phyloP scores from a whole-genome alignment of 2,329 filamentous ascomycete species.

The Colletotrichum tropicale region DNA sequence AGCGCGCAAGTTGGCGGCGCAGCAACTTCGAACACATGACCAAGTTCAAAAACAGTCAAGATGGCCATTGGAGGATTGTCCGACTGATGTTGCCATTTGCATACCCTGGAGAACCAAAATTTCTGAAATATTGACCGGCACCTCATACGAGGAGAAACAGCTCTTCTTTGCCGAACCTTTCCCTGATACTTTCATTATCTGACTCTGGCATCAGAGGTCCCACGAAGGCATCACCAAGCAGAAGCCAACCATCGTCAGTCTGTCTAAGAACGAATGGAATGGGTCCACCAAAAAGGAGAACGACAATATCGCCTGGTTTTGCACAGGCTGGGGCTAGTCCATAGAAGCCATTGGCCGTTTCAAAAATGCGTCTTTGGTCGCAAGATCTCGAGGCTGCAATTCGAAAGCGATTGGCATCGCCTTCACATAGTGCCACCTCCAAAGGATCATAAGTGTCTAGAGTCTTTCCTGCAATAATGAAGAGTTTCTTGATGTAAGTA shows the following conservation, averaged over 20 bases:
- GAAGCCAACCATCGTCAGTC: not conserved
- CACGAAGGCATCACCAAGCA: not conserved
- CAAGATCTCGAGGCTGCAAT: not conserved
- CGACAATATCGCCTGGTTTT: not conserved
- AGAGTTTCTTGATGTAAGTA: not conserved
- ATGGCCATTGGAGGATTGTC: not conserved
- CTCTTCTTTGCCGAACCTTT: not conserved
- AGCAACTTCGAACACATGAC: not conserved
- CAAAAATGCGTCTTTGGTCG: not conserved
- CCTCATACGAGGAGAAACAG: not conserved
- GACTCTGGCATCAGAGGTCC: constrained; percentile 1
- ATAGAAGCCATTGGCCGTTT: not conserved
- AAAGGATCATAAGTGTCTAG: not conserved
- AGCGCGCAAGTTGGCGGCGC: not conserved
- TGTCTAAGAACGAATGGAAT: not conserved
- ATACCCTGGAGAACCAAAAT: not conserved
- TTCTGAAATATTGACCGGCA: not conserved
- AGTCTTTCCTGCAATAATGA: not conserved
- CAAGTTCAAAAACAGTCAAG: not conserved
- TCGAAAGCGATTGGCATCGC: not conserved
- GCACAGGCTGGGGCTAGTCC: not conserved
- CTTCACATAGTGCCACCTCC: not conserved
- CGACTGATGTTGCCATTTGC: not conserved
- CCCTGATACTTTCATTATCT: not conserved
- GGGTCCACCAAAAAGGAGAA: not conserved